These are phyloP conservation scores for Haberlea rhodopensis DNA, from an alignment of 257 asterid species.

Conservation along the genomic window DNA sequence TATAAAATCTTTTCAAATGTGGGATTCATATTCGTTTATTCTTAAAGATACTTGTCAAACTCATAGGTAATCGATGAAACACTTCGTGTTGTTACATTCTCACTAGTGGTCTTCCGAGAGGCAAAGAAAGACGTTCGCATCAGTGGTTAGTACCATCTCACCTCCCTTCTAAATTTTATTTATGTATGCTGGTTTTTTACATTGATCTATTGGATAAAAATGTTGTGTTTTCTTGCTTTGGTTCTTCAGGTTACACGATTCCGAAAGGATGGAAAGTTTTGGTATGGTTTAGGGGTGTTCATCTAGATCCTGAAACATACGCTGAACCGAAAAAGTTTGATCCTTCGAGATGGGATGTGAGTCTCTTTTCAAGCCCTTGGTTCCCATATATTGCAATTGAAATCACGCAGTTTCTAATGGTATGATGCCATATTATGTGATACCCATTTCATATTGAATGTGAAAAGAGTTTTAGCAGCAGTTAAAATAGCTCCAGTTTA, in stretches of 20 bases:
- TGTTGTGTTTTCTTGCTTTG: too few relatives aligned
- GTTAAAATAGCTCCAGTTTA: background rate
- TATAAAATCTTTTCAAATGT: background rate
- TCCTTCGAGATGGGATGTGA: constrained; percentile 96
- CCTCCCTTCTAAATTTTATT: background rate
- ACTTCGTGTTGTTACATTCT: constrained; percentile 76
- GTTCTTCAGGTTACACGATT: constrained; percentile 59
- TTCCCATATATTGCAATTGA: background rate
- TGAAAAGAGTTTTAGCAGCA: background rate
- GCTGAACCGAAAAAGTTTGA: constrained; percentile 65
- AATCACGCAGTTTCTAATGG: too few relatives aligned
- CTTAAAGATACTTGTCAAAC: background rate
- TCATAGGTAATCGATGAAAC: constrained; percentile 83
- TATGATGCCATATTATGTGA: too few relatives aligned
- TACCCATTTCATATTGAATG: too few relatives aligned
- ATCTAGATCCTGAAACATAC: constrained; percentile 62
- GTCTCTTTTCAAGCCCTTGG: constrained; percentile 29
- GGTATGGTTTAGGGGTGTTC: constrained; percentile 83
- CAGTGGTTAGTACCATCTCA: constrained; percentile 35
- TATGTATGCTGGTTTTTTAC: background rate
- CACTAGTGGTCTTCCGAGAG: constrained; percentile 76
- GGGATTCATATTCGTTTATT: background rate
- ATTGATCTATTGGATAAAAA: background rate
- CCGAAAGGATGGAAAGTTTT: constrained; percentile 90
- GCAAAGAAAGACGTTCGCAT: constrained; percentile 63